Conservation (phyloP, 1,284 basidiomycete species). For the Caloboletus firmus region DNA sequence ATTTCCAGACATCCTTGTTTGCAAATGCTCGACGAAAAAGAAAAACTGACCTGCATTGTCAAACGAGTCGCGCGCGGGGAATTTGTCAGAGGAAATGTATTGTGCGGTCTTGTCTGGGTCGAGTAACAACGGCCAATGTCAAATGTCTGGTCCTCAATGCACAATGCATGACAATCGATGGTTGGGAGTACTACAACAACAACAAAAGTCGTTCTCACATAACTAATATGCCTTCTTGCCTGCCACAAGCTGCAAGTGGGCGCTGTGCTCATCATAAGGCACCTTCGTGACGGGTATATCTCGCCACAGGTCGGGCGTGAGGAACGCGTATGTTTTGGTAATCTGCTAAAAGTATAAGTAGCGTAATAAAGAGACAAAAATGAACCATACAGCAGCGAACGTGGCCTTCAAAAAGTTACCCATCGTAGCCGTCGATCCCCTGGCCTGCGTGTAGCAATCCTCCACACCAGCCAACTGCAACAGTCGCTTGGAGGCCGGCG, state of each 20-base stretch:
- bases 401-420: constrained; percentile 99
- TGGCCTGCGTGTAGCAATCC: constrained; percentile 94
- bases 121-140: not conserved
- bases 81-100: not conserved
- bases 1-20: not conserved
- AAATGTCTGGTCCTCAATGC: too few species aligned
- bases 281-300: constrained; percentile 89
- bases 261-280: constrained; percentile 93
- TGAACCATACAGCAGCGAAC: constrained; percentile 79
- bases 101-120: not conserved
- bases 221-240: constrained; percentile 82
- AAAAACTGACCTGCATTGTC: too few species aligned
- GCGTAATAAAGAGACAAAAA: not conserved
- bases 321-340: constrained; percentile 96
- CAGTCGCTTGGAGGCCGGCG: constrained; percentile 95
- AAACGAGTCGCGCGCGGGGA: too few species aligned
- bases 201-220: constrained; percentile 11
- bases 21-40: not conserved
- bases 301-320: constrained; percentile 97
- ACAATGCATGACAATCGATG: not conserved
- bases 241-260: constrained; percentile 80
- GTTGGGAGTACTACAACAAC: constrained; percentile 2
- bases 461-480: constrained; percentile 97
- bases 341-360: constrained; percentile 52
- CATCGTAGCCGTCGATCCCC: constrained; percentile 98